Base-by-base conservation (phyloP, 768 basidiomycete species). In the Tylopilus sp. region DNA sequence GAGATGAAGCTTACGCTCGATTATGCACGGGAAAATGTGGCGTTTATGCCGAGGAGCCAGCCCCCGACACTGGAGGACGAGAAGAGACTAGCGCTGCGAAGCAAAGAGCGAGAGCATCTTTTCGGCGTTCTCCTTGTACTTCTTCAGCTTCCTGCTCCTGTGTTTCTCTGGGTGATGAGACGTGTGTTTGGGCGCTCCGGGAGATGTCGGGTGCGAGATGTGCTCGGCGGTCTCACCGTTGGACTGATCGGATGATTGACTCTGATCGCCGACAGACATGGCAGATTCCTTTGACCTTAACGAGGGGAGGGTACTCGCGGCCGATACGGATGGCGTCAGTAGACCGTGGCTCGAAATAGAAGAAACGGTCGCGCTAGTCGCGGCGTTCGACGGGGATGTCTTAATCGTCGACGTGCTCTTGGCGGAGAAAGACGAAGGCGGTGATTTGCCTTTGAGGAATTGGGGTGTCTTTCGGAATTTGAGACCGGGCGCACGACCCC, bases 101-200 rank as follows among this genome's bases (percentile, higher is more conserved):
- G 85, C 85, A 68, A 92, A 91, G 56, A 92, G 73, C 28, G 88
- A 88, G 51, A 92, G 76, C 49, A 92, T 79, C 57, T 91, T 91
- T 74, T 91, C 89, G 3, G 90, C 88, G 55, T 85, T 86, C 64
- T 90, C 85, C 72, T 91, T 91, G 74, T 89, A 88, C 72, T 85
- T 90, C 77, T 85, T 88, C 69, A 89, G 67, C 69, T 86, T 91
- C 75, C 81, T 88, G 62, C 68, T 82, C 79, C 79, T 85, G 54
- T 73, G 73, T 64, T 81, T 84, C 61, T 83, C 79, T n/a, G 51
- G 52, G 9, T 63, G 63, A 23, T 71, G 62, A 17, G 70, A 58
- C 5, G 49, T 23, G 21, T 59, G 51, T 48, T 68, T 71, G 48
- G 62, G 53, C 5, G 62, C 73, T 66, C 70, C 66, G 11, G 65